Conservation (phyloP, 495 filamentous ascomycete genomes). For the Copromyces sp. region DNA sequence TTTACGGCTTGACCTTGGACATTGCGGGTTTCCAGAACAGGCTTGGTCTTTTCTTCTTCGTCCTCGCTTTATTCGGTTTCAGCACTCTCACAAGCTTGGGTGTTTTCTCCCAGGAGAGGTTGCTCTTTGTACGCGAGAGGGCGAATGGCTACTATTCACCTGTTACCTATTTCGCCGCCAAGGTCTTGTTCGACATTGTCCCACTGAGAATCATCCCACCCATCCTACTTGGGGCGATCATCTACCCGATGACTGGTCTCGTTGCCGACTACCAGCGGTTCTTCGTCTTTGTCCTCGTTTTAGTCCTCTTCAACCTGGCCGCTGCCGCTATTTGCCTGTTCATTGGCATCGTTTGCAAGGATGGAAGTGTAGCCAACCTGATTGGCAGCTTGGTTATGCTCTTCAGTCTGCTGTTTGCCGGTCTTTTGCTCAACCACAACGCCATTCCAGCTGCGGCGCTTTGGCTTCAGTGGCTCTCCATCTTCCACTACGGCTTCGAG, state of each 20-base stretch:
- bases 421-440: slow-evolving; percentile 86
- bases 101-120: slow-evolving; percentile 85
- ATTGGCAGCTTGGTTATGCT: slow-evolving; percentile 96
- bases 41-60: slow-evolving; percentile 96
- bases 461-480: slow-evolving; percentile 94
- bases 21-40: slow-evolving; percentile 97
- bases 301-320: slow-evolving; percentile 93
- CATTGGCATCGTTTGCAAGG: slow-evolving; percentile 90
- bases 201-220: slow-evolving; percentile 89
- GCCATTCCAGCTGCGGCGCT: slow-evolving; percentile 72
- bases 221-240: slow-evolving; percentile 90
- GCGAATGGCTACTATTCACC: slow-evolving; percentile 98
- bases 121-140: slow-evolving; percentile 86
- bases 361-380: slow-evolving; percentile 85
- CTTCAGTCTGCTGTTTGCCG: slow-evolving; percentile 90
- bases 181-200: slow-evolving; percentile 91
- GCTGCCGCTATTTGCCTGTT: slow-evolving; percentile 90
- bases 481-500: slow-evolving; percentile 98
- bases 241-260: slow-evolving; percentile 97
- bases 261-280: slow-evolving; percentile 76
- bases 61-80: slow-evolving; percentile 92
- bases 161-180: slow-evolving; percentile 89
- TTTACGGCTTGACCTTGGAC: slow-evolving; percentile 91
- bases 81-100: slow-evolving; percentile 87
- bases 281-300: slow-evolving; percentile 78